phyloP scores from a whole-genome alignment of 106 monocot genomes.

The Amphibolis antarctica region DNA sequence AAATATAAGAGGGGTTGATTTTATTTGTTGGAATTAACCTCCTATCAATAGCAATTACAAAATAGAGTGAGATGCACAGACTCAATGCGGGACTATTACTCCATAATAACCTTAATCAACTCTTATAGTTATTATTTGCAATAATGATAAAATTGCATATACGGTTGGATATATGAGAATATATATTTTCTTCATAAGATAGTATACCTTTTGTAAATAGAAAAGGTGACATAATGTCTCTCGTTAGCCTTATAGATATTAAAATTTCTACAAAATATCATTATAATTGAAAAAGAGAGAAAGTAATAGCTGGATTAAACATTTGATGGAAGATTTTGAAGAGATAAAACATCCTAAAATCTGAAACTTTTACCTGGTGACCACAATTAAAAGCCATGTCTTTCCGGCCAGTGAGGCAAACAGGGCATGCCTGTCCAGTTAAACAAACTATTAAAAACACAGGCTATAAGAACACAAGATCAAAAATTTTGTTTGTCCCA shows the following conservation, averaged over 20 bases:
- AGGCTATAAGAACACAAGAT: too few relatives aligned
- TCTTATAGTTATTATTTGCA: neutral
- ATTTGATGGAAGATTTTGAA: neutral
- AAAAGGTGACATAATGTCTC: neutral
- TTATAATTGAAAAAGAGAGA: slow-evolving; percentile 30
- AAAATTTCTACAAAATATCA: neutral
- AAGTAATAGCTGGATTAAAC: neutral
- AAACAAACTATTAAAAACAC: neutral
- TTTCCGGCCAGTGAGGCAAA: slow-evolving; percentile 57
- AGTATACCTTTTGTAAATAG: neutral
- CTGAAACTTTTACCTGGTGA: slow-evolving; percentile 36
- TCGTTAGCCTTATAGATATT: neutral
- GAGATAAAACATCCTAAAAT: neutral
- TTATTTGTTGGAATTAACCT: too few relatives aligned
- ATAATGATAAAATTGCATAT: neutral
- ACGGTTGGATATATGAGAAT: neutral
- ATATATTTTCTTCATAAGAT: neutral
- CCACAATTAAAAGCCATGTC: slow-evolving; percentile 82
- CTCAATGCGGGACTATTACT: too few relatives aligned
- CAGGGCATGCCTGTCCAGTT: slow-evolving; percentile 34
- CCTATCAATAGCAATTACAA: too few relatives aligned
- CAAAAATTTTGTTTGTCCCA: too few relatives aligned
- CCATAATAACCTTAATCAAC: too few relatives aligned
- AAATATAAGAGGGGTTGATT: too few relatives aligned
- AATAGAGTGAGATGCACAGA: too few relatives aligned